Percentiles rank a stretch among this genome's conserved stretches.
These are phyloP conservation scores for Alternaria solani DNA, from an alignment of 2,329 filamentous ascomycete species.

Conservation along the genomic window DNA sequence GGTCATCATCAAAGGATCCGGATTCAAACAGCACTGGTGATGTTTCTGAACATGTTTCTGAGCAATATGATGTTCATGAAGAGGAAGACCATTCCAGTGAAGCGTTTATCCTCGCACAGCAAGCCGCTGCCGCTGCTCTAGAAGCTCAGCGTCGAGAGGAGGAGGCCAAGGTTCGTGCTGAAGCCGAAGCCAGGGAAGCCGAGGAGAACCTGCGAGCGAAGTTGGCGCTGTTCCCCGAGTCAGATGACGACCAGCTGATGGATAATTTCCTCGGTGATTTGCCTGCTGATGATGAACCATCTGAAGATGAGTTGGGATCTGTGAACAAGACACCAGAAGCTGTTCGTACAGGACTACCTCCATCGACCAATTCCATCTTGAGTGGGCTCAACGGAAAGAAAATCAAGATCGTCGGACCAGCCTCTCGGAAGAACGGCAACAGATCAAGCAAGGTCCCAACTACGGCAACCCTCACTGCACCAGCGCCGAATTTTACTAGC, in stretches of 20 bases:
- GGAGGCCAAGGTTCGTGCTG: conserved; percentile 28
- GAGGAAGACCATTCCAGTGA: conserved; percentile 41
- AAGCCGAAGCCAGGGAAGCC: conserved; percentile 36
- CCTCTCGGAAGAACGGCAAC: conserved; percentile 28
- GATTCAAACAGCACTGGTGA: conserved; percentile 37
- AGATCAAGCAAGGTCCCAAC: conserved; percentile 21
- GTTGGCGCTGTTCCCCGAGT: conserved; percentile 43
- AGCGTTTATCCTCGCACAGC: conserved; percentile 35
- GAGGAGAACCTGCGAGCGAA: conserved; percentile 49
- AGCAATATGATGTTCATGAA: conserved; percentile 39
- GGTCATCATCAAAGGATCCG: conserved; percentile 33
- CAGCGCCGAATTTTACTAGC: conserved; percentile 28
- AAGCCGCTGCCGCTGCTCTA: conserved; percentile 34
- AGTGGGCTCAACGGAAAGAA: conserved; percentile 45
- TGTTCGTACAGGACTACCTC: conserved; percentile 23
- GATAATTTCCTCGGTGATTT: conserved; percentile 41
- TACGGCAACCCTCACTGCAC: conserved; percentile 17
- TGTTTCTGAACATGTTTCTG: conserved; percentile 36
- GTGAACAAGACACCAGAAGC: conserved; percentile 10
- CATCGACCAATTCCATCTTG: conserved; percentile 40
- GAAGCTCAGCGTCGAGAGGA: conserved; percentile 36
- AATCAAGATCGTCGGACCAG: conserved; percentile 44
- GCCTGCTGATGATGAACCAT: conserved; percentile 29
- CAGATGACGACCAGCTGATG: conserved; percentile 36
- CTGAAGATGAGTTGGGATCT: conserved; percentile 15